Evolutionary conservation across 2,329 filamentous ascomycete species (phyloP), one percentile per base, ranked within the genome.

Genomic region (Huntiella moniliformis): DNA sequence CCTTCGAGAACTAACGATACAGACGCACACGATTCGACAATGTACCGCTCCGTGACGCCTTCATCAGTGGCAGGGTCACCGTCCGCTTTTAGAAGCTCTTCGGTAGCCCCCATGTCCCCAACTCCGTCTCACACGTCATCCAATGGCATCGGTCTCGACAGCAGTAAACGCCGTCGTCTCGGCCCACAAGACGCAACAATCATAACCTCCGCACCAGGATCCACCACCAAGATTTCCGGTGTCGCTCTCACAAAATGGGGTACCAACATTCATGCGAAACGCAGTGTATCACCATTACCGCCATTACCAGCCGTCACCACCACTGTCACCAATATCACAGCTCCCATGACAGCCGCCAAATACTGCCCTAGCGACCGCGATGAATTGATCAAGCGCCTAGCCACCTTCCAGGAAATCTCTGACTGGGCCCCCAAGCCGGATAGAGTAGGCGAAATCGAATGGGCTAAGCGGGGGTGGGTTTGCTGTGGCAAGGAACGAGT

Each of bases 401-500:
- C 80, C 50, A 92, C 85, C 0, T 98, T 93, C 57, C 82, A 88
- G 56, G 85, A 88, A 53, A 77, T 96, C 41, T 91, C 85, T 45
- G 74, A 82, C 58, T 98, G 88, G 88, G 81, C 82, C n/a, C 82
- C 84, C 0, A 96, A 96, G 59, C 87, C 91, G 0, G 74, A 87
- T 44, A 70, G 68, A 32, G 78, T 96, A 54, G 85, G 77, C 57
- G 91, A 96, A 62, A 77, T 95, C 5, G 81, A 86, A 59, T 98
- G 91, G 91, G 87, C 87, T 1, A 94, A 88, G 65, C 68, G 82
- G 49, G 88, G 88, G 1, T 98, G 91, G 88, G 70, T 79, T 3
- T 95, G 88, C 55, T 76, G 81, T 39, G 80, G 80, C 54, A 77
- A 77, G 52, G 86, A 93, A 61, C 82, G 82, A 3, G 84, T 96